Base-by-base conservation (phyloP, 176 grass and related monocot species). In the Secale cereale region DNA sequence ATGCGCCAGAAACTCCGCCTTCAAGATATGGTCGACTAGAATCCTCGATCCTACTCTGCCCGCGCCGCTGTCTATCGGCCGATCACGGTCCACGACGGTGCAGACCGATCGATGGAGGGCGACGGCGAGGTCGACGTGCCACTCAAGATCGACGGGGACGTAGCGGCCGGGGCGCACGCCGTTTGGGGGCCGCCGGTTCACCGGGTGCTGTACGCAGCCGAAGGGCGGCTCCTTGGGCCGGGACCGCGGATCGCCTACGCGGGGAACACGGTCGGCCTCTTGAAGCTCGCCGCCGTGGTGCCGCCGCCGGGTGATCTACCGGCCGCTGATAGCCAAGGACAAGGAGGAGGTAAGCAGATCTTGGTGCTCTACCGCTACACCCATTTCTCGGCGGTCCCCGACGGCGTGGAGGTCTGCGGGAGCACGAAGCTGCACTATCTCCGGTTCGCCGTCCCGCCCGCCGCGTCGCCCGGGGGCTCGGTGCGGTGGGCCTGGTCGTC, bases 401-500 rank as follows among this genome's bases (percentile, higher is more conserved):
- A 45, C 20, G 26, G 72, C 35, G 79, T 83, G 29, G 29, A 78
- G 37, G 1, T 7, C 16, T 71, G 64, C 74, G 12, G 30, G 29
- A 60, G 39, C n/a, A 72, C 65, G 65, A 88, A 78, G 80, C 54
- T 37, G 4, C 86, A 88, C 65, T 13, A 76, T 10, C 65, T 88
- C 10, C 74, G 54, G 22, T 88, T 88, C 74, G 19, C 45, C 29
- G 86, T 83, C 30, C 56, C 81, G 16, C 8, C 7, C 0, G 65
- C 81, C 7, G 81, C 54, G 12, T 54, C 54, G 5, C 43, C 43
- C 54, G 74, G 28, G 7, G 12, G 40, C 39, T 78, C 81, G 8
- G 39, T 88, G n/a, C 30, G 52, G 5, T 88, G 74, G 54, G 74
- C 64, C 6, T 80, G 86, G 10, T 3, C 70, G 1, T 62, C 80